phyloP scores from a whole-genome alignment of 2,329 filamentous ascomycete species.

The Talaromyces funiculosus region DNA sequence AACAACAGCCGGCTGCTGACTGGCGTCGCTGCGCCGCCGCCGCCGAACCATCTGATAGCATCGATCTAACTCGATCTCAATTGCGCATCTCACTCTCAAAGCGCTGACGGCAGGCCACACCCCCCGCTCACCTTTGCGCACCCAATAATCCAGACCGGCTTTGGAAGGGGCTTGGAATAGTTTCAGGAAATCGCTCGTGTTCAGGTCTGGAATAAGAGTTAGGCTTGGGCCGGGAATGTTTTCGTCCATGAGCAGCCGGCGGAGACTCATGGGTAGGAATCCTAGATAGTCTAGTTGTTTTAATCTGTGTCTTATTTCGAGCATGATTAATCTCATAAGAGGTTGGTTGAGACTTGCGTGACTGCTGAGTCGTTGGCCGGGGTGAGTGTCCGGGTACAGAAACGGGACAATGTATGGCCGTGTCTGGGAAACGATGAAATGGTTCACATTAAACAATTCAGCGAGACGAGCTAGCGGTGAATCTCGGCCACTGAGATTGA shows the following conservation, averaged over 20 bases:
- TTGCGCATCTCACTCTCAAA: slow-evolving; percentile 71
- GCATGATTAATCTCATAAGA: slow-evolving; percentile 58
- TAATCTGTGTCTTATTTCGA: slow-evolving; percentile 75
- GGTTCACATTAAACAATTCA: slow-evolving; percentile 86
- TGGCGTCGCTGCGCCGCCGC: slow-evolving; percentile 26
- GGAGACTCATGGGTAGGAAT: slow-evolving; percentile 62
- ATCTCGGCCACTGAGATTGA: slow-evolving; percentile 60
- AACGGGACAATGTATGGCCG: slow-evolving; percentile 86
- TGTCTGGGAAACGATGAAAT: slow-evolving; percentile 91
- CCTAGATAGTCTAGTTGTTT: slow-evolving; percentile 74
- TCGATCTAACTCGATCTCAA: slow-evolving; percentile 82
- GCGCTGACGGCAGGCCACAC: slow-evolving; percentile 88
- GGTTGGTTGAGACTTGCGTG: slow-evolving; percentile 54
- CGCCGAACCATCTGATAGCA: slow-evolving; percentile 73
- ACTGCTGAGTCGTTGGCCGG: slow-evolving; percentile 55
- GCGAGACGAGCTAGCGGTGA: slow-evolving; percentile 66
- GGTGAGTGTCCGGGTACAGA: slow-evolving; percentile 72
- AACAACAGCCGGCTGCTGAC: slow-evolving; percentile 12
- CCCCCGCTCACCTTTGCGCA: slow-evolving; percentile 72
- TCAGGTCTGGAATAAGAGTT: slow-evolving; percentile 76
- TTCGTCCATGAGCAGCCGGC: slow-evolving; percentile 77
- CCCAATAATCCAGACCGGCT: slow-evolving; percentile 76
- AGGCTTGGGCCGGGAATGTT: slow-evolving; percentile 70
- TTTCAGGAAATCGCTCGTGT: slow-evolving; percentile 64
- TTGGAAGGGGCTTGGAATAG: slow-evolving; percentile 78